phyloP scores from a whole-genome alignment of 192 early-diverging fungal species.

The Coemansia sp. region DNA sequence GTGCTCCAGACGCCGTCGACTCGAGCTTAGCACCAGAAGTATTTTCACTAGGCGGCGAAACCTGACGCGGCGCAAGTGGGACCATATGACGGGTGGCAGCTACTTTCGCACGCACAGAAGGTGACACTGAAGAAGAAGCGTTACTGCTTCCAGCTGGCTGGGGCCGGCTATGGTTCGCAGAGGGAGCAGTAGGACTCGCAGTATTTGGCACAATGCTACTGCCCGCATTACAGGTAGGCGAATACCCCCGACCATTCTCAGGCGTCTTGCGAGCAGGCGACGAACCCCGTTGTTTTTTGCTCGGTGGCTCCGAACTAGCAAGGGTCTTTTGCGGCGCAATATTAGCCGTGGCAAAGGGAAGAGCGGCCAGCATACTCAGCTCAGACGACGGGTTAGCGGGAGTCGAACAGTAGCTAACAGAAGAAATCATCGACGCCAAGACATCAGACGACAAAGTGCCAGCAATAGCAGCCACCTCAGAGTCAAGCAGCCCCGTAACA shows the following conservation, averaged over 20 bases:
- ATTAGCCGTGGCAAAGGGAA: conserved; percentile 24
- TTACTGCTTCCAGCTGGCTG: neutral
- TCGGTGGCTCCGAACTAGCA: conserved; percentile 11
- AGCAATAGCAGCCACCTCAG: conserved; percentile 14
- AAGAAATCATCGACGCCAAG: conserved; percentile 22
- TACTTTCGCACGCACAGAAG: neutral
- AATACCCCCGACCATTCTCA: conserved; percentile 22
- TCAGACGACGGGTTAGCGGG: conserved; percentile 3
- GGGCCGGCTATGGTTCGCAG: conserved; percentile 13
- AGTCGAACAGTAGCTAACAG: conserved; percentile 1
- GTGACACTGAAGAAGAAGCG: neutral
- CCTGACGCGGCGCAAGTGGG: conserved; percentile 23
- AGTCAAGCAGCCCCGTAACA: neutral
- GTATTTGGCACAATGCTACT: conserved; percentile 15
- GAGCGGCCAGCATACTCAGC: conserved; percentile 28
- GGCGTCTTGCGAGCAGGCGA: conserved; percentile 1
- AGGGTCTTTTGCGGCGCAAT: conserved; percentile 50
- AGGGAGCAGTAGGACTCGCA: conserved; percentile 6
- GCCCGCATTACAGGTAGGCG: conserved; percentile 1
- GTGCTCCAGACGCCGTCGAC: neutral
- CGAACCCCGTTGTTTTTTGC: conserved; percentile 11
- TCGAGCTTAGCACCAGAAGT: neutral
- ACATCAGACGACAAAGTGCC: conserved; percentile 20
- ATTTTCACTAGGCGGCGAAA: conserved; percentile 1
- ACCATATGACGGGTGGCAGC: conserved; percentile 5